phyloP scores from a whole-genome alignment of 2,329 filamentous ascomycete genomes.

The Monilinia laxa region DNA sequence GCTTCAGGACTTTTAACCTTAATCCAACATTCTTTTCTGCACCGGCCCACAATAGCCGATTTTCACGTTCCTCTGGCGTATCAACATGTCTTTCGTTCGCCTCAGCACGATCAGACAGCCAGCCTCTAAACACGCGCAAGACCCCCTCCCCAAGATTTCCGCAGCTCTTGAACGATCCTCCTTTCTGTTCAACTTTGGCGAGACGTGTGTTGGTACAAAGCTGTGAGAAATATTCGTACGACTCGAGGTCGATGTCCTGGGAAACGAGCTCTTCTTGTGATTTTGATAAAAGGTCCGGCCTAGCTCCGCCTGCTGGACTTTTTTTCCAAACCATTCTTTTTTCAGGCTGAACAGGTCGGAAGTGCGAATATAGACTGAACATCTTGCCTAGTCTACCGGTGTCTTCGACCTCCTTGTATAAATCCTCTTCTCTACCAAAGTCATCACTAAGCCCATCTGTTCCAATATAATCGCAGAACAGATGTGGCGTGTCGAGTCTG shows the following conservation, averaged over 20 bases:
- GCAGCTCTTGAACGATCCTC: conserved; percentile 62
- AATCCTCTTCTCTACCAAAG: conserved; percentile 41
- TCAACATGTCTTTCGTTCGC: conserved; percentile 5
- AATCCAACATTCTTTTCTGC: conserved; percentile 63
- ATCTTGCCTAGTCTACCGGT: conserved; percentile 49
- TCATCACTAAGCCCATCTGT: conserved; percentile 55
- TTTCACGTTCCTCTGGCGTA: conserved; percentile 38
- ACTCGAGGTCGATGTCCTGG: conserved; percentile 65
- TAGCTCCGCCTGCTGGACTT: conserved; percentile 42
- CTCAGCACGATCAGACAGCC: conserved; percentile 52
- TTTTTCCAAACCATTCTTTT: conserved; percentile 42
- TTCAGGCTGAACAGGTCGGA: conserved; percentile 61
- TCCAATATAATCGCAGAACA: conserved; percentile 66
- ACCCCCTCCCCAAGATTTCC: conserved; percentile 67
- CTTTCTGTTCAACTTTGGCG: conserved; percentile 62
- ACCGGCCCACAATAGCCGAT: conserved; percentile 67
- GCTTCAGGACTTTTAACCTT: conserved; percentile 61
- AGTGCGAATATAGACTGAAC: conserved; percentile 65
- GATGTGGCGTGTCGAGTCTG: conserved; percentile 65
- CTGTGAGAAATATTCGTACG: conserved; percentile 72
- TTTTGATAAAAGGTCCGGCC: conserved; percentile 31
- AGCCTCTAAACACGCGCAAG: conserved; percentile 69
- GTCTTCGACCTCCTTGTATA: conserved; percentile 28
- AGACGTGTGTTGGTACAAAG: conserved; percentile 68
- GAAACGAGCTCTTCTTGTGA: conserved; percentile 49